Evolutionary conservation across 352 stramenopile species (phyloP).

Genomic region (Thraustotheca clavata): DNA sequence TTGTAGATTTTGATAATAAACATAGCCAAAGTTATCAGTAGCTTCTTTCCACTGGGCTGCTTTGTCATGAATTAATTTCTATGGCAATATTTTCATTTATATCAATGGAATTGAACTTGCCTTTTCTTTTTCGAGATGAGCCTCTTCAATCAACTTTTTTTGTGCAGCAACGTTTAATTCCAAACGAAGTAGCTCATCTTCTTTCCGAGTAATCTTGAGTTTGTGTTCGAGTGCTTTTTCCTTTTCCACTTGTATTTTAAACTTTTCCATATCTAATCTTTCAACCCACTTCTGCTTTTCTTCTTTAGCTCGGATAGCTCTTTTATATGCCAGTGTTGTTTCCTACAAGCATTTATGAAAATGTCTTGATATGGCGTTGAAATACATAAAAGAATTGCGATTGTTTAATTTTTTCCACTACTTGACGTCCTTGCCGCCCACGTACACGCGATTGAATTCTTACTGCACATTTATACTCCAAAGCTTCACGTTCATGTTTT

Average conservation of each 20-base stretch:
- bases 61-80: background rate
- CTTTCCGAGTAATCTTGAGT: background rate
- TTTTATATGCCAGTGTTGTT: background rate
- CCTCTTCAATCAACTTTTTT: too few relatives aligned
- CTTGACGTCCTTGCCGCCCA: background rate
- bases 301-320: background rate
- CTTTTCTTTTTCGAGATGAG: too few relatives aligned
- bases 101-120: background rate
- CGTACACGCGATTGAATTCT: slow-evolving; percentile 8
- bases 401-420: background rate
- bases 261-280: slow-evolving; percentile 20
- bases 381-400: too few relatives aligned
- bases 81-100: too few relatives aligned
- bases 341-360: background rate
- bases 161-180: too few relatives aligned
- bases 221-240: background rate
- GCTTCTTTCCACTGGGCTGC: background rate
- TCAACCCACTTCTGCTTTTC: slow-evolving; percentile 16
- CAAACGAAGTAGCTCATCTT: slow-evolving; percentile 3
- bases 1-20: slow-evolving; percentile 10
- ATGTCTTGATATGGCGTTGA: background rate
- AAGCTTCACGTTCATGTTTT: background rate
- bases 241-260: background rate
- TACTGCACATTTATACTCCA: background rate
- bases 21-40: slow-evolving; percentile 9